Percentiles rank a stretch among this genome's conserved stretches.
These are phyloP conservation scores for Bryoerythrophyllum caledonicum DNA, from an alignment of 225 moss, liverwort and hornwort species.

Conservation along the genomic window DNA sequence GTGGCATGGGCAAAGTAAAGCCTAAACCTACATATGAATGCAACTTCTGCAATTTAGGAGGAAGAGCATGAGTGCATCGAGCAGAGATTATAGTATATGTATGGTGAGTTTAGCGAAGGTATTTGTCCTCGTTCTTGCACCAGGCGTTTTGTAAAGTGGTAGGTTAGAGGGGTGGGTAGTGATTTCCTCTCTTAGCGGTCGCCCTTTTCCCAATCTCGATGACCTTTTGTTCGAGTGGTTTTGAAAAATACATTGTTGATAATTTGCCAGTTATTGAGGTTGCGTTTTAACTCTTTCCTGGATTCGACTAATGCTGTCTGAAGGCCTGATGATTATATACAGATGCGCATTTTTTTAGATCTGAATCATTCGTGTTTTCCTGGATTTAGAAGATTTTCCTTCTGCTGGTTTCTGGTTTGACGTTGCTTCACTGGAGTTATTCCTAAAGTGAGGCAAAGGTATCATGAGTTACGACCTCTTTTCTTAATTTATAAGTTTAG, in stretches of 20 bases:
- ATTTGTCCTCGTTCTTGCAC: constrained; percentile 18
- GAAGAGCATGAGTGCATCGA: constrained; percentile 21
- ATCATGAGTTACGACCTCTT: no score
- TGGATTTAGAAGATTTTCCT: not conserved
- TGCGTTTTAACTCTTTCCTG: not conserved
- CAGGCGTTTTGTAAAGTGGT: constrained; percentile 31
- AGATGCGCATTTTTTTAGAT: not conserved
- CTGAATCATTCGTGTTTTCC: not conserved
- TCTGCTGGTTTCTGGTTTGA: not conserved
- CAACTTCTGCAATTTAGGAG: constrained; percentile 11
- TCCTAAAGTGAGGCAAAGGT: no score
- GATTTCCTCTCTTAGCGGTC: not conserved
- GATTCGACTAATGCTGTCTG: not conserved
- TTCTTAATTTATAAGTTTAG: no score
- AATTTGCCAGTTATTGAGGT: not conserved
- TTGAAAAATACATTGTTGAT: not conserved
- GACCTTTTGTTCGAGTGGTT: not conserved
- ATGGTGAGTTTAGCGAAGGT: not conserved
- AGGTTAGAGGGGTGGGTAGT: constrained; percentile 7
- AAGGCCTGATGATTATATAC: not conserved
- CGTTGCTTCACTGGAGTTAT: not conserved
- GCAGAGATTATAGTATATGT: constrained; percentile 2
- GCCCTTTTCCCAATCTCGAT: not conserved
- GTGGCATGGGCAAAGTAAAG: constrained; percentile 61
- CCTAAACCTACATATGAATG: constrained; percentile 16